Conservation (phyloP, 2,329 filamentous ascomycete species). For the Calonectria pauciramosa region DNA sequence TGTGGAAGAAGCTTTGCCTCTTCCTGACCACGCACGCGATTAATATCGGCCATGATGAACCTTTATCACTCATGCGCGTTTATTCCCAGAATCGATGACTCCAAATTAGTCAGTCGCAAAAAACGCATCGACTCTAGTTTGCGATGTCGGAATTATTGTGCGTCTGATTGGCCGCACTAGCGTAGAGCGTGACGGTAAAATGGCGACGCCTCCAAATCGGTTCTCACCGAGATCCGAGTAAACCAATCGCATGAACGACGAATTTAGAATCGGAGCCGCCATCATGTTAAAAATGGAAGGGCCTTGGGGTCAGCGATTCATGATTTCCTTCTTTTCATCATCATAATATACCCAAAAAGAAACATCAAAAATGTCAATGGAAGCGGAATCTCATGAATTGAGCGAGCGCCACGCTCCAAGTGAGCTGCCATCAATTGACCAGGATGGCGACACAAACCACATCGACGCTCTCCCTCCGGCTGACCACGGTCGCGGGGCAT, state of each 20-base stretch:
- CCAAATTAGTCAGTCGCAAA: not conserved
- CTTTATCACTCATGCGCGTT: not conserved
- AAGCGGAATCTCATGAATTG: conserved; percentile 31
- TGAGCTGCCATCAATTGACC: conserved; percentile 1
- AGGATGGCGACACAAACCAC: not conserved
- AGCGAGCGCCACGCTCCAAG: conserved; percentile 12
- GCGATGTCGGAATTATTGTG: conserved; percentile 40
- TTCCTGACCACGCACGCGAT: not conserved
- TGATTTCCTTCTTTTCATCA: not conserved
- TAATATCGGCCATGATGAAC: not conserved
- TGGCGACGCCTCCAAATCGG: conserved; percentile 30
- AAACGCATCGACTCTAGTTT: not conserved
- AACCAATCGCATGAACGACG: conserved; percentile 22
- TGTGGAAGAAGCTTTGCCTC: not conserved
- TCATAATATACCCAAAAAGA: not conserved
- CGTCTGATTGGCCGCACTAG: conserved; percentile 32
- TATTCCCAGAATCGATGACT: not conserved
- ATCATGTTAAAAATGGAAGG: not conserved
- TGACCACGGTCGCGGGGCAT: conserved; percentile 47
- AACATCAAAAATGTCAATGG: conserved; percentile 22
- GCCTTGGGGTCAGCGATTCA: not conserved
- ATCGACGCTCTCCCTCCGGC: conserved; percentile 45
- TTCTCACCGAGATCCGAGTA: conserved; percentile 15
- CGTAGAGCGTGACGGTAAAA: conserved; percentile 14
- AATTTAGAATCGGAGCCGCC: conserved; percentile 26